Evolutionary conservation across 805 yeast genomes (phyloP).

Genomic region (Saturnispora dispora): DNA sequence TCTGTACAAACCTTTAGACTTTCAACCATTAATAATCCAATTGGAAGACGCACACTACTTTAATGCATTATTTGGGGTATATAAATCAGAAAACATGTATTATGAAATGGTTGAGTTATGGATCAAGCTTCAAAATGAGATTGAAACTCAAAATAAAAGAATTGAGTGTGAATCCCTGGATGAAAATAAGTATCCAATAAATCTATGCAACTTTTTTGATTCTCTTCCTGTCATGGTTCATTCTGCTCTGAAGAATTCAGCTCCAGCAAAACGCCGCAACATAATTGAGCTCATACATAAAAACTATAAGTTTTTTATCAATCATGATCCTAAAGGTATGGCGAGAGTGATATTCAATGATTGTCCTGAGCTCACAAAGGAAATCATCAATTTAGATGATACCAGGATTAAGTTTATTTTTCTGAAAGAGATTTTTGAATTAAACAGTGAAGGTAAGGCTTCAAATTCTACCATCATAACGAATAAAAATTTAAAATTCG

Average conservation of each 20-base stretch:
- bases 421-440: conserved; percentile 25
- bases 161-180: conserved; percentile 1
- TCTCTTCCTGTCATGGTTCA: conserved; percentile 23
- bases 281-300: conserved; percentile 22
- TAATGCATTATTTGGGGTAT: conserved; percentile 50
- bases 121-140: conserved; percentile 26
- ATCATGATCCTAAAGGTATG: conserved; percentile 29
- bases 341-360: conserved; percentile 29
- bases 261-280: conserved; percentile 14
- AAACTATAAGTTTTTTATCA: conserved; percentile 24
- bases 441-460: conserved; percentile 11
- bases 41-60: conserved; percentile 48
- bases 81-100: conserved; percentile 42
- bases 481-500: conserved; percentile 14
- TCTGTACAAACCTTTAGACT: conserved; percentile 49
- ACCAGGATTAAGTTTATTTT: conserved; percentile 26
- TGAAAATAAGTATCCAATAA: not conserved
- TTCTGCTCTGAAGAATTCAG: conserved; percentile 17
- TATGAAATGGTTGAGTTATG: conserved; percentile 48
- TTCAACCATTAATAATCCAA: conserved; percentile 38
- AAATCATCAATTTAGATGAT: conserved; percentile 27
- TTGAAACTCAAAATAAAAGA: not conserved
- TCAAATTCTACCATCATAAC: conserved; percentile 24
- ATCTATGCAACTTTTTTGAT: conserved; percentile 23
- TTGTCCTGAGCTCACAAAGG: conserved; percentile 32